Base-by-base conservation (phyloP, 768 basidiomycete species). In the Gymnopilus dilepis region DNA sequence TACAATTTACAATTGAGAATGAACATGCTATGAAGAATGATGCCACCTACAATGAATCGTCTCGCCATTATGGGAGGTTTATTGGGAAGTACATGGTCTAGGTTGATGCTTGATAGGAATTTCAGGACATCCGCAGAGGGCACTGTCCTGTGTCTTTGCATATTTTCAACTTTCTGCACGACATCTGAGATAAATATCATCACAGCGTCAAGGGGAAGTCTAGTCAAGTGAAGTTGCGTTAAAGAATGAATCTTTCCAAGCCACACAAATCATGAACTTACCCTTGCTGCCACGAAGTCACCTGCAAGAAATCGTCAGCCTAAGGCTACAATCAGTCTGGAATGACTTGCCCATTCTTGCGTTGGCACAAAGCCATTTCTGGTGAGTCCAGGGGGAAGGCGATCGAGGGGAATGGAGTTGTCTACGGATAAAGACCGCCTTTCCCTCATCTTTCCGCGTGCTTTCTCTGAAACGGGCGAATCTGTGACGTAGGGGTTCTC, bases 281-380 rank as follows among this genome's bases (percentile, higher is more conserved):
- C 94, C 96, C 96, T 82, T 96, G 94, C 67, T 97, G 93, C 97
- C 97, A 99, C 2, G 95, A 95, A 21, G 91, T 85, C 4, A 95
- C 90, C 91, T 92, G 42, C n/a, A 50, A 24, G 11, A 38, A 13
- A 22, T 33, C 8, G 31, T 59, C 19, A 48, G 38, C 38, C 19
- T 7, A 47, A 26, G 15, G 8, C 13, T 13, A 41, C 48, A 47
- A 38, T 24, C 30, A 19, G 28, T 34, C 13, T 12, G 11, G 26
- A 24, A 68, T 31, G n/a, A 69, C 83, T 58, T 65, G 94, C 95
- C 97, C 97, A 99, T 86, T 95, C 94, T 72, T 97, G 94, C 3
- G 95, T 97, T 11, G 97, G 95, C 7, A 96, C 81, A 74, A 98
- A 99, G 2, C 95, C 94, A 72, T 94, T 96, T 65, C 91, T 83